Evolutionary conservation across 768 basidiomycete genomes (phyloP), one percentile per base, ranked within the genome.

Genomic region (Pulveroboletus sp.): DNA sequence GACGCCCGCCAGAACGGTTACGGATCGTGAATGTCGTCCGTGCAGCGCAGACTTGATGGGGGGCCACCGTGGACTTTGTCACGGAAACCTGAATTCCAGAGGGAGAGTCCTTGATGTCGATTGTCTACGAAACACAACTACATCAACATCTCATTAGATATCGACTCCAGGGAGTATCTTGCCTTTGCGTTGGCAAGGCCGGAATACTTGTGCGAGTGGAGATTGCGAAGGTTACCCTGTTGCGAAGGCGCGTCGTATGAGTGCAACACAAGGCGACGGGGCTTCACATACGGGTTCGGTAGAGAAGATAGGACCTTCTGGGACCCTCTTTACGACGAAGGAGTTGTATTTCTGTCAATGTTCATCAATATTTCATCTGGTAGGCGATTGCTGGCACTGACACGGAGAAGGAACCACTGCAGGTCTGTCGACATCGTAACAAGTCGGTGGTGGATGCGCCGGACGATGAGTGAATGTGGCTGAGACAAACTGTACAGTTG

Each of bases 141-240:
- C 26, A 5, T 50, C 35, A 55, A 41, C 43, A 33, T 12, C 9
- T 17, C 18, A 24, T 21, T 8, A 33, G 35, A 10, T 14, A 15
- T 18, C 18, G 8, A 44, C 5, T 30, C 27, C 17, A 10, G n/a
- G 24, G 38, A 32, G 36, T 11, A 21, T 27, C 31, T 52, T 49
- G 86, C 88, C 83, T 87, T 93, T 63, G 75, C 56, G 78, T 94
- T 93, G 63, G 86, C 82, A 52, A 94, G 75, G 51, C 92, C 91
- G 52, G 92, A 95, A 77, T 79, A 93, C 68, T 94, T 95, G 79
- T 80, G 78, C n/a, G 92, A 93, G 76, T 93, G 87, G 58, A 91
- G 61, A 75, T 89, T 93, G 52, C 78, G 76, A 69, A 93, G 82
- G 75, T 92, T 92, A 59, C 89, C 92, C 90, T 91, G 51, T 50